Evolutionary conservation across 106 monocot genomes (phyloP), one percentile per base, ranked within the genome.

Genomic region (Hemerocallis citrina): DNA sequence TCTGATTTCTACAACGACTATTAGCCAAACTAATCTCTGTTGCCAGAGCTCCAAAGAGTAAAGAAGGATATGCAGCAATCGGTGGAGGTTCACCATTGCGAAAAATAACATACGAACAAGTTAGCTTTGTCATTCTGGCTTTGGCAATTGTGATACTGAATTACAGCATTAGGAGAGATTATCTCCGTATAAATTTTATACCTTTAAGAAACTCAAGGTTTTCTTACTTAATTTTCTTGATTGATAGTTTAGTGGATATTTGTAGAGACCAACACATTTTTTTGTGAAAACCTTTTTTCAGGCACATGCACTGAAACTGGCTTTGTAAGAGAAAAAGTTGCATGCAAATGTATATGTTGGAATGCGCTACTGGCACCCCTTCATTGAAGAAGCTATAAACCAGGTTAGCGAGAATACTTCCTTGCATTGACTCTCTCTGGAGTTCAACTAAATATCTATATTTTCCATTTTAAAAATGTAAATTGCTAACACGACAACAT

Each of bases 301-400:
- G 96, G 96, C 86, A 63, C 38, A 77, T 72, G 90, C 96, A 39
- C 55, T 96, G 49, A 81, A 79, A 71, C 14, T 38, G 24, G 84
- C 81, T 20, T 70, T 96, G 60, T 52, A 86, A 72, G 72, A 64
- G 61, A 96, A 91, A 69, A 77, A 81, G n/a, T 43, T 91, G 52
- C 33, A 74, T 60, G 84, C 75, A 42, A 81, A 83, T 64, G 68
- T 96, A 21, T 96, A 85, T 75, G 70, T 96, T 64, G 96, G 71
- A 40, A 96, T 91, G 96, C 63, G 90, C 42, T 96, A 96, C 49
- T 96, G 96, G 96, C 68, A 91, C 72, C 96, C 90, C 9, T 96
- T 91, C 66, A 96, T 84, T n/a, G 90, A 91, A 61, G 96, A 87
- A 70, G 90, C 96, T 12, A 55, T 96, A 65, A 62, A 75, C 63